Conservation (phyloP, 2,329 filamentous ascomycete species). For the Talaromyces rugulosus region DNA sequence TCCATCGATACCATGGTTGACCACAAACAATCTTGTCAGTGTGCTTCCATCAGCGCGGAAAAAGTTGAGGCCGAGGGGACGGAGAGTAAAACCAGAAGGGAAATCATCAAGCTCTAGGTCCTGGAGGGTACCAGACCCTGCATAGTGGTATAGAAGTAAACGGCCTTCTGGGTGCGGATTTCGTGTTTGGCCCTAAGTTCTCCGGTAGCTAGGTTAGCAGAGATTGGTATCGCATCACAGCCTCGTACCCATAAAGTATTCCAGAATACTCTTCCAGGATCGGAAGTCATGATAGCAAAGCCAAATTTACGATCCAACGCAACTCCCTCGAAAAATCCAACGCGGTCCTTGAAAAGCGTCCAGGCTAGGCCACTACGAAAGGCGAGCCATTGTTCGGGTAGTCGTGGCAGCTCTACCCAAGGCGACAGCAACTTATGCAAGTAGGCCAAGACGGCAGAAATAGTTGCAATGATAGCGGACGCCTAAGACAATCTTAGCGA, state of each 20-base stretch:
- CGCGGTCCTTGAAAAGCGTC: conserved; percentile 14
- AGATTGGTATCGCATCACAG: not conserved
- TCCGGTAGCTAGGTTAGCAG: not conserved
- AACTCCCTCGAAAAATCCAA: conserved; percentile 15
- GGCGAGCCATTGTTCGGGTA: conserved; percentile 15
- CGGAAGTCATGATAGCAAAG: conserved; percentile 15
- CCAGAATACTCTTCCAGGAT: conserved; percentile 14
- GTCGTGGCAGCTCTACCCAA: conserved; percentile 11
- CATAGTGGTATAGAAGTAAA: conserved; percentile 16
- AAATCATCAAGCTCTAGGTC: conserved; percentile 12
- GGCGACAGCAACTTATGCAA: conserved; percentile 12
- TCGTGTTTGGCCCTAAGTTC: conserved; percentile 2
- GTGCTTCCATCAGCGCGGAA: conserved; percentile 11
- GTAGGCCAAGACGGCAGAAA: conserved; percentile 4
- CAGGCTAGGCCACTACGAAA: conserved; percentile 14
- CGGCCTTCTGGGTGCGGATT: conserved; percentile 11
- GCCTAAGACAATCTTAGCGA: conserved; percentile 5
- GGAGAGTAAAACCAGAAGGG: conserved; percentile 4
- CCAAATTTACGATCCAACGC: conserved; percentile 15
- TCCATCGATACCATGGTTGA: conserved; percentile 13
- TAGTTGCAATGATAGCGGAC: conserved; percentile 1
- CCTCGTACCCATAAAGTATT: conserved; percentile 13
- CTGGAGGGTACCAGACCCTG: conserved; percentile 8
- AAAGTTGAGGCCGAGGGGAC: conserved; percentile 15
- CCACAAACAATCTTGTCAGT: conserved; percentile 14